Conservation (phyloP, 768 basidiomycete genomes). For the Suillus bovinus region DNA sequence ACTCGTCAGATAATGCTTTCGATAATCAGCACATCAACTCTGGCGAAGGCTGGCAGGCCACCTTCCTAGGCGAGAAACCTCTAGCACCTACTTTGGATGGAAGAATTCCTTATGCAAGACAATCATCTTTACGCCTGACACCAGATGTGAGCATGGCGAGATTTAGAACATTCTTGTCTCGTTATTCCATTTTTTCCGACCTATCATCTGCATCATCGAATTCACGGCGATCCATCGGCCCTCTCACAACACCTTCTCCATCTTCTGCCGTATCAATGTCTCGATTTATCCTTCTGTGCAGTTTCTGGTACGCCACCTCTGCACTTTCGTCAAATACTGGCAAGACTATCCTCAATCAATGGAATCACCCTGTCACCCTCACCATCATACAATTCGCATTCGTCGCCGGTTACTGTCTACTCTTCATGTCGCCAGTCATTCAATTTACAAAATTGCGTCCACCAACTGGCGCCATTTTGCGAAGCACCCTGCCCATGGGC, state of each 20-base stretch:
- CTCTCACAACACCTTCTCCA: constrained; percentile 17
- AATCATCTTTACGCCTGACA: constrained; percentile 11
- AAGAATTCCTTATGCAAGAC: constrained; percentile 9
- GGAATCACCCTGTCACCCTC: constrained; percentile 93
- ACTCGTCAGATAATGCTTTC: constrained; percentile 21
- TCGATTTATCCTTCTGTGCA: constrained; percentile 78
- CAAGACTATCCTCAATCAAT: constrained; percentile 90
- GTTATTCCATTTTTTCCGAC: constrained; percentile 17
- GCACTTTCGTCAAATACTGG: constrained; percentile 96
- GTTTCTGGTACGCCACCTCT: constrained; percentile 91
- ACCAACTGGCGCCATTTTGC: constrained; percentile 73
- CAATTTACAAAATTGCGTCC: constrained; percentile 65
- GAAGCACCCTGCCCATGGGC: constrained; percentile 90
- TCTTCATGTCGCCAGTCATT: constrained; percentile 77
- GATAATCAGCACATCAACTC: constrained; percentile 17
- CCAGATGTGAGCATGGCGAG: constrained; percentile 15
- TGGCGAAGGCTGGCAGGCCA: constrained; percentile 27
- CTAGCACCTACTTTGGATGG: constrained; percentile 7
- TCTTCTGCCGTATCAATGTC: constrained; percentile 31
- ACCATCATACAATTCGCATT: constrained; percentile 98
- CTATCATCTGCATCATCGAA: constrained; percentile 23
- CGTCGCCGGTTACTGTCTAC: constrained; percentile 81
- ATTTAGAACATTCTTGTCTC: constrained; percentile 21
- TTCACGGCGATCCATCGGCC: constrained; percentile 24
- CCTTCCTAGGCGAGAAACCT: constrained; percentile 16